These are phyloP conservation scores for Rhizoclosmatium hyalinum DNA, from an alignment of 371 early-diverging fungal genomes.

Conservation along the genomic window DNA sequence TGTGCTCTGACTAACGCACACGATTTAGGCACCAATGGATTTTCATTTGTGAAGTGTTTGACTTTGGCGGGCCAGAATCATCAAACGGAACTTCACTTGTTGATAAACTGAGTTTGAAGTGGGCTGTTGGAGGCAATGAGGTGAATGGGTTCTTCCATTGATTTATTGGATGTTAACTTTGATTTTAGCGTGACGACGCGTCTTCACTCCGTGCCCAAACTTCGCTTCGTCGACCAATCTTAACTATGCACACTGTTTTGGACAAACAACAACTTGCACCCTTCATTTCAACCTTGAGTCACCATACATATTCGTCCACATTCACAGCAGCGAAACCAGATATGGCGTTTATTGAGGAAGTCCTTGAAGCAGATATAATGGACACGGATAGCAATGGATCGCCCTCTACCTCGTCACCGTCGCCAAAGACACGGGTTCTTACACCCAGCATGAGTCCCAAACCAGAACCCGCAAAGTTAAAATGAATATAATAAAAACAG, in stretches of 20 bases:
- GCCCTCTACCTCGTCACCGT: no score
- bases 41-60: conserved; percentile 84
- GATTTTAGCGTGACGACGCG: no score
- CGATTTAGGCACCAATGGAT: conserved; percentile 84
- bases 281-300: conserved; percentile 76
- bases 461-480: no score
- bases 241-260: conserved; percentile 73
- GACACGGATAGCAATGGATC: conserved; percentile 36
- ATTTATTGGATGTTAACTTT: no score
- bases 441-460: no score
- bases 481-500: no score
- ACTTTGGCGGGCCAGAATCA: conserved; percentile 52
- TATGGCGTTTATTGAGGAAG: conserved; percentile 73
- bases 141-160: not conserved
- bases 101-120: conserved; percentile 56
- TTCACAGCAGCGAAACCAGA: conserved; percentile 76
- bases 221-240: conserved; percentile 64
- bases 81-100: conserved; percentile 62
- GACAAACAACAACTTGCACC: conserved; percentile 74
- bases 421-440: no score
- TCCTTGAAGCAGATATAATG: conserved; percentile 76
- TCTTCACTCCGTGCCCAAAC: no score
- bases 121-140: conserved; percentile 4
- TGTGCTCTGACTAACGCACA: not conserved
- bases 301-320: conserved; percentile 76